Evolutionary conservation across 148 eudicot genomes (phyloP).

Genomic region (Chenopodium berlandieri): DNA sequence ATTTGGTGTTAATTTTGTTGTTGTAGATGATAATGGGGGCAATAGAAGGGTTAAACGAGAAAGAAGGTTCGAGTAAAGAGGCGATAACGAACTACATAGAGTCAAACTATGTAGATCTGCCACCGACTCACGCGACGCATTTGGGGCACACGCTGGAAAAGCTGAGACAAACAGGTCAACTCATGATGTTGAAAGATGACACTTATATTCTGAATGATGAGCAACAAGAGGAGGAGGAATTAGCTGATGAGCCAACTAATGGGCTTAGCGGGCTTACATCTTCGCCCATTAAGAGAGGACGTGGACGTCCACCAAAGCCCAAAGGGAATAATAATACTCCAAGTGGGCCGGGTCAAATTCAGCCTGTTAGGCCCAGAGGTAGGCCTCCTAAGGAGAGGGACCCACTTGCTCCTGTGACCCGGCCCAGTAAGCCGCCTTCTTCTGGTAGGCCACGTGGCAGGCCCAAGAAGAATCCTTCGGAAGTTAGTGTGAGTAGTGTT

Average conservation of each 20-base stretch:
- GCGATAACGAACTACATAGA: not conserved
- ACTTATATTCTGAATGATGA: not conserved
- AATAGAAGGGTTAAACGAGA: not conserved
- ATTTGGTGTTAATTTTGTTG: not conserved
- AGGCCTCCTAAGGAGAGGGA: not conserved
- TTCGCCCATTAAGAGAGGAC: not conserved
- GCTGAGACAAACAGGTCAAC: slow-evolving; percentile 3
- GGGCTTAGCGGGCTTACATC: no score
- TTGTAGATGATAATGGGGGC: slow-evolving; percentile 7
- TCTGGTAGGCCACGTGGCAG: slow-evolving; percentile 8
- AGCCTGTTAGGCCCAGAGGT: not conserved
- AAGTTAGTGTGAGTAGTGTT: not conserved
- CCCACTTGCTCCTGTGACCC: not conserved
- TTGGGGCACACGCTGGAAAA: not conserved
- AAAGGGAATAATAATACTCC: not conserved
- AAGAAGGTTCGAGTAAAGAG: not conserved
- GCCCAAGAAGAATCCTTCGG: not conserved
- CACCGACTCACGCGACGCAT: not conserved
- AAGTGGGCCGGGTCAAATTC: not conserved
- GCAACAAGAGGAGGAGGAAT: not conserved
- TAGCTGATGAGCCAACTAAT: not conserved
- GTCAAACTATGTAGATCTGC: not conserved
- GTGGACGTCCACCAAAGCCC: slow-evolving; percentile 10
- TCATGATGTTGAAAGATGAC: not conserved
- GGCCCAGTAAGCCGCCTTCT: not conserved